Evolutionary conservation across 371 early-diverging fungal species (phyloP).

Genomic region (Rhizopus microsporus): DNA sequence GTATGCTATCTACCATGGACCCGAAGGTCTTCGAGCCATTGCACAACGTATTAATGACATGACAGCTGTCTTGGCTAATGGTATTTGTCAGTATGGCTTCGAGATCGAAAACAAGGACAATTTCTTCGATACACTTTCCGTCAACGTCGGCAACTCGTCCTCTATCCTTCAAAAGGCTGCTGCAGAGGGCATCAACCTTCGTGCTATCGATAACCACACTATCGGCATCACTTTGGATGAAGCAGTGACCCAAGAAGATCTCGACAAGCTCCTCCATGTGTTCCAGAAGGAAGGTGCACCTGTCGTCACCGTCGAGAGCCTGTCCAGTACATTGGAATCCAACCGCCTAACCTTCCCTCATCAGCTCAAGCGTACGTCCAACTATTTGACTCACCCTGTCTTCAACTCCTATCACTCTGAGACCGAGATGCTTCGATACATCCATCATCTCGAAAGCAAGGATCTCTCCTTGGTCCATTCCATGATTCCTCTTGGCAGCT

Average conservation of each 20-base stretch:
- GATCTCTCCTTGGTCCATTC: conserved; percentile 95
- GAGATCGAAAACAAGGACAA: conserved; percentile 71
- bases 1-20: conserved; percentile 98
- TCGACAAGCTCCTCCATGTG: conserved; percentile 71
- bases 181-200: conserved; percentile 83
- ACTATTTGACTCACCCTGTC: conserved; percentile 83
- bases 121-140: conserved; percentile 93
- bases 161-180: conserved; percentile 73
- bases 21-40: conserved; percentile 85
- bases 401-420: conserved; percentile 97
- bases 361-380: conserved; percentile 71
- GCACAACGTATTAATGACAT: conserved; percentile 91
- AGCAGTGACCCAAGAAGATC: conserved; percentile 79
- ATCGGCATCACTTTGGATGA: conserved; percentile 92
- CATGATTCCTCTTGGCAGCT: conserved; percentile 97
- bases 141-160: conserved; percentile 67
- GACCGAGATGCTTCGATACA: conserved; percentile 97
- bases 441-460: conserved; percentile 89
- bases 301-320: conserved; percentile 44
- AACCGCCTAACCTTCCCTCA: conserved; percentile 59
- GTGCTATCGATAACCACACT: conserved; percentile 71
- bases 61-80: conserved; percentile 80
- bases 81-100: conserved; percentile 71
- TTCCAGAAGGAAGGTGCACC: conserved; percentile 65
- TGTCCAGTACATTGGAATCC: conserved; percentile 41